These are phyloP conservation scores for Clarireedia monteithiana DNA, from an alignment of 2,329 filamentous ascomycete species.

Conservation along the genomic window DNA sequence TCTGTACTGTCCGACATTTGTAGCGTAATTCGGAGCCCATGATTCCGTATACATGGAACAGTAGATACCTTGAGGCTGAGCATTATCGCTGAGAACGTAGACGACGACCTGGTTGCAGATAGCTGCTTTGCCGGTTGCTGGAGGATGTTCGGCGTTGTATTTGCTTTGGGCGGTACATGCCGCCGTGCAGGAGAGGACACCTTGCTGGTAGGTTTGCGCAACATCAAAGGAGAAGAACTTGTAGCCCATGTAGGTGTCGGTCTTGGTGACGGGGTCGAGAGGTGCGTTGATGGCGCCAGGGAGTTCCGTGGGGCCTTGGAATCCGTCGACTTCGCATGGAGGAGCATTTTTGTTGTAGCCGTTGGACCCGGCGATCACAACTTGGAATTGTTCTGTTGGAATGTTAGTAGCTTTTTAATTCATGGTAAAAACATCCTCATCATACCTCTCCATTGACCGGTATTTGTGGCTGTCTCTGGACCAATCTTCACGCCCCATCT, in stretches of 20 bases:
- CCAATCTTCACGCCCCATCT: constrained; percentile 28
- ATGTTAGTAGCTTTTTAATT: neutral
- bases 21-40: constrained; percentile 19
- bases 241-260: constrained; percentile 28
- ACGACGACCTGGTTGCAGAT: constrained; percentile 33
- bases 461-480: constrained; percentile 28
- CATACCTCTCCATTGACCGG: constrained; percentile 27
- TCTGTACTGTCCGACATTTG: constrained; percentile 20
- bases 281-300: constrained; percentile 30
- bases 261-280: constrained; percentile 17
- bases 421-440: too few species aligned
- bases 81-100: constrained; percentile 31
- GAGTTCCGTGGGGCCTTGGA: constrained; percentile 24
- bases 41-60: constrained; percentile 26
- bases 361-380: constrained; percentile 37
- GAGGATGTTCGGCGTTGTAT: constrained; percentile 28
- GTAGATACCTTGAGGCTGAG: constrained; percentile 31
- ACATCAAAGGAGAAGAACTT: constrained; percentile 20
- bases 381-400: constrained; percentile 28
- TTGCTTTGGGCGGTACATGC: constrained; percentile 30
- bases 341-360: constrained; percentile 31
- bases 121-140: constrained; percentile 25
- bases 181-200: constrained; percentile 26
- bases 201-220: constrained; percentile 14
- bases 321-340: neutral